Evolutionary conservation across 2,329 filamentous ascomycete genomes (phyloP), one percentile per base, ranked within the genome.

Genomic region (Parastagonospora avenae): DNA sequence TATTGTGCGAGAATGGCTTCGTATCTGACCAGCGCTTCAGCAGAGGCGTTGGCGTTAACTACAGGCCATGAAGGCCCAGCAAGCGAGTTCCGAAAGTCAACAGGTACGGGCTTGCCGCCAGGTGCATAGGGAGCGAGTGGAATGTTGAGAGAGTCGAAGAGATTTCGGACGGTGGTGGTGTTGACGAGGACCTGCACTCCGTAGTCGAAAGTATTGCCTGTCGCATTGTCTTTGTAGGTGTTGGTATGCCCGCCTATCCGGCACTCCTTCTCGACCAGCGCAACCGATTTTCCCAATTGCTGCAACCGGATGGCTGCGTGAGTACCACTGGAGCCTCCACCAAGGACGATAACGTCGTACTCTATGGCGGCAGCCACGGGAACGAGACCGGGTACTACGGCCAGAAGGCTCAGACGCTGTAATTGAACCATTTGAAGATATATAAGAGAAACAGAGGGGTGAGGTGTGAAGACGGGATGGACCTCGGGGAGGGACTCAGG

Each of bases 231-330:
- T 12, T 35, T 48, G 38, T 48, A 48, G 6, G 46, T 82, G 16
- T 79, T 67, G 5, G 78, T 76, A 54, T 82, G 79, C 2, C 81
- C 80, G 14, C 81, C 81, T 53, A 81, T 58, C 8, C 41, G 44
- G 14, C 46, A 43, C 39, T 75, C 57, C 41, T 67, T 66, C 52
- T 81, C 79, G 28, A 80, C 54, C 1, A 80, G 56, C 1, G 72
- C 63, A 15, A 79, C 65, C 4, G 51, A 73, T 27, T 74, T 67
- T 35, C 70, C 69, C 32, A 63, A 44, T 31, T 79, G 69, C 9
- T 70, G 64, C 8, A 81, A 66, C 6, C 60, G 49, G 35, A 78
- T 69, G 4, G 77, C 76, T 8, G 74, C 66, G 52, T 78, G 73
- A 0, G 71, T 75, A 5, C 77, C 77, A 16, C 65, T 56, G 1